Conservation (phyloP, 176 grass and related monocot genomes). For the Carex pumila region DNA sequence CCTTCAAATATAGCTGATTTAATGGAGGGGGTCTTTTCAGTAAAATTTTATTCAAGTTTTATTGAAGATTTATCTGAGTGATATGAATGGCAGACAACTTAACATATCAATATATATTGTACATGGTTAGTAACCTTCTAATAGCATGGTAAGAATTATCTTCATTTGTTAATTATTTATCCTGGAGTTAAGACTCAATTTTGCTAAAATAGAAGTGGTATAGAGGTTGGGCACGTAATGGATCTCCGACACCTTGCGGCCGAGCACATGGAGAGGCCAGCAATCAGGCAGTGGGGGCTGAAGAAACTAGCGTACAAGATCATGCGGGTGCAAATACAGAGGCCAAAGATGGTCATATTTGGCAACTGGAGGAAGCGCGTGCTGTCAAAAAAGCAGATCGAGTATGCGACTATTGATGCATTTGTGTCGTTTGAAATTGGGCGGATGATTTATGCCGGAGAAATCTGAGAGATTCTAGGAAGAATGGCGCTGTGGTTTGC, state of each 20-base stretch:
- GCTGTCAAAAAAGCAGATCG: conserved; percentile 14
- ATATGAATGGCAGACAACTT: too few species aligned
- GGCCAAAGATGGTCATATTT: neutral
- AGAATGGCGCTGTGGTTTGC: conserved; percentile 23
- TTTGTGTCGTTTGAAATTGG: conserved; percentile 30
- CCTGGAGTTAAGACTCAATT: neutral
- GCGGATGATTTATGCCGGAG: neutral
- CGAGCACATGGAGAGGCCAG: neutral
- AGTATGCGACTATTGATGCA: conserved; percentile 26
- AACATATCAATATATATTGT: too few species aligned
- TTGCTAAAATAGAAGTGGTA: neutral
- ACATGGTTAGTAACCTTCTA: too few species aligned
- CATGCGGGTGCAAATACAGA: neutral
- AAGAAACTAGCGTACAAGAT: neutral
- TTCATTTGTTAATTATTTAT: neutral
- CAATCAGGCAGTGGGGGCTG: neutral
- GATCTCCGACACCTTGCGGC: neutral
- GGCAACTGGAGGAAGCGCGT: neutral
- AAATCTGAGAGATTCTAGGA: neutral
- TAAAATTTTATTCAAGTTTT: too few species aligned
- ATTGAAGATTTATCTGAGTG: too few species aligned
- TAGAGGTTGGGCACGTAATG: neutral
- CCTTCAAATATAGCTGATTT: too few species aligned
- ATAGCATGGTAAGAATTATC: too few species aligned
- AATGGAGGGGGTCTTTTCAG: too few species aligned